Base-by-base conservation (phyloP, 768 basidiomycete species). In the Scleroderma bovista region DNA sequence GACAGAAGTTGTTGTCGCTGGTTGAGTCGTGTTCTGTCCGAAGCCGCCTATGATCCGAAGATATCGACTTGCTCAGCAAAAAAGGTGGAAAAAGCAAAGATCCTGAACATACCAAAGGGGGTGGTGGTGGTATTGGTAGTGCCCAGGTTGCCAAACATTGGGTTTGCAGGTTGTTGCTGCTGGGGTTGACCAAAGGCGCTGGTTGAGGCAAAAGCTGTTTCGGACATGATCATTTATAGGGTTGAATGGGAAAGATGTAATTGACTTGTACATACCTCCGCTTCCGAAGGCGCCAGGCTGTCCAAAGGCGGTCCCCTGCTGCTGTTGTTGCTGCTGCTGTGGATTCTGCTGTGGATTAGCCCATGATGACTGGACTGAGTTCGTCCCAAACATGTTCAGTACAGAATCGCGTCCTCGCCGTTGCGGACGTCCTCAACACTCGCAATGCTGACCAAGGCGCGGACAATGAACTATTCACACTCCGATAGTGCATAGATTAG, bases 81-180 rank as follows among this genome's bases (percentile, higher is more conserved):
- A 22, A 44, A 29, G n/a, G n/a, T n/a, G n/a, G n/a, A 42, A 53
- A 47, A 36, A 23, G 9, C 39, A 39, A 47, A 48, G 51, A 36
- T 52, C 20, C 19, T 36, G 42, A 43, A 57, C 63, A 39, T 55
- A 66, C 74, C 71, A 62, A 75, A 73, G 16, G 60, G 50, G 48
- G 72, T 59, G 33, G 72, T 56, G 34, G 67, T 62, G 17, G 68
- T 46, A 15, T 45, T 61, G 13, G 71, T 61, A 48, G 67, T 67
- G 22, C 69, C 72, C 41, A 83, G 62, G 53, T 76, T 79, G 44
- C 88, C 88, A 64, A 90, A 91, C 86, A 90, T 90, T 37, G 88
- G 85, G 60, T 89, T 89, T 5, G 81, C 77, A 57, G 77, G 77
- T 54, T 75, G 78, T 60, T 79, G 84, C 55, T 77, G 80, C 57